These are phyloP conservation scores for Irpex sp. DNA, from an alignment of 1,284 basidiomycete species.

Conservation along the genomic window DNA sequence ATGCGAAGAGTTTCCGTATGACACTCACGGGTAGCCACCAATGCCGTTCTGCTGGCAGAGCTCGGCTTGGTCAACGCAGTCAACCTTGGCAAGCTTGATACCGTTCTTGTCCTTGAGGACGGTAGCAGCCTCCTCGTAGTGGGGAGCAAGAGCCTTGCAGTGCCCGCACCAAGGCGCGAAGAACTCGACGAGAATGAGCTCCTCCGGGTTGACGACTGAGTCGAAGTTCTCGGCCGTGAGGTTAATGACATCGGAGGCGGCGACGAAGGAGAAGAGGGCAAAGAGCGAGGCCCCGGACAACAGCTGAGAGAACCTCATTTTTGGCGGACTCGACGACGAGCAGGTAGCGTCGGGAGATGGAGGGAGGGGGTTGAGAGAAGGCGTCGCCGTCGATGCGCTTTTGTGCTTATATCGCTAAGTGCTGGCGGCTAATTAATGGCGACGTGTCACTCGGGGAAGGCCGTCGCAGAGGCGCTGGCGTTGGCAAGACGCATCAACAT, in stretches of 20 bases:
- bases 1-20: background rate
- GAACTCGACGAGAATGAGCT: constrained; percentile 93
- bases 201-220: constrained; percentile 62
- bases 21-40: constrained; percentile 86
- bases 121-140: constrained; percentile 97
- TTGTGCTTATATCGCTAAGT: constrained; percentile 1
- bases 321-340: background rate
- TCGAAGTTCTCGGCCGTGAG: constrained; percentile 75
- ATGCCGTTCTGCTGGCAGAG: constrained; percentile 85
- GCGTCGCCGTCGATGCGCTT: background rate
- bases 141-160: constrained; percentile 89
- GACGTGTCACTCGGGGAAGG: constrained; percentile 7
- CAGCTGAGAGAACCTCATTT: constrained; percentile 63
- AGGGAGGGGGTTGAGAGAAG: background rate
- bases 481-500: background rate
- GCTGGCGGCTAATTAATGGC: constrained; percentile 7
- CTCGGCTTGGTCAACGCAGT: constrained; percentile 88
- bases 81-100: constrained; percentile 95
- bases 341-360: background rate
- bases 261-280: constrained; percentile 50
- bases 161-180: constrained; percentile 93
- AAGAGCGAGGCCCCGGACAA: constrained; percentile 49
- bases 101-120: constrained; percentile 77
- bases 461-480: background rate
- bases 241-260: constrained; percentile 79